Percentiles rank a stretch among this genome's conserved stretches.
These are phyloP conservation scores for Microbotryum violaceum DNA, from an alignment of 1,284 basidiomycete species.

Conservation along the genomic window DNA sequence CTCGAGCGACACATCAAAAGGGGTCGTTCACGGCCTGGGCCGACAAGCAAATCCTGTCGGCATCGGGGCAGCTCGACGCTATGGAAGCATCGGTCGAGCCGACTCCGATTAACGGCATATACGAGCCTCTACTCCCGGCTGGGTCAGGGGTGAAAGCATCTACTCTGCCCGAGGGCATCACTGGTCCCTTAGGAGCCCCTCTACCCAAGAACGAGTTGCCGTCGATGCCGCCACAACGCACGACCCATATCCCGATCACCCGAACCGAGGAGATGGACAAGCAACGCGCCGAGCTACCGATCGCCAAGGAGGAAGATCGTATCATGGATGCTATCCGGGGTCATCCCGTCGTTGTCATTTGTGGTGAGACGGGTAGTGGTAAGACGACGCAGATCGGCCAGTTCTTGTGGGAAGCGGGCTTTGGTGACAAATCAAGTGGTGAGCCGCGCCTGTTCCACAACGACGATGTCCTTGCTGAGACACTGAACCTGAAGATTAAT, in stretches of 20 bases:
- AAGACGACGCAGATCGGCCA: conserved; percentile 99
- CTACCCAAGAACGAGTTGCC: conserved; percentile 52
- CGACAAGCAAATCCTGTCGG: conserved; percentile 24
- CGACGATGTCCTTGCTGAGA: conserved; percentile 10
- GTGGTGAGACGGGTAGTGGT: conserved; percentile 87
- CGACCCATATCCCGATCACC: conserved; percentile 55
- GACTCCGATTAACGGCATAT: conserved; percentile 26
- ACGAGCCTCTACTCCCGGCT: conserved; percentile 33
- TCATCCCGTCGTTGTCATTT: conserved; percentile 67
- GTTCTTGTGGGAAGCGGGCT: conserved; percentile 87
- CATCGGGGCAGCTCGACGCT: conserved; percentile 7
- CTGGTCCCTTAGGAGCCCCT: conserved; percentile 55
- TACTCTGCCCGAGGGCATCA: conserved; percentile 58
- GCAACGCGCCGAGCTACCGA: conserved; percentile 71
- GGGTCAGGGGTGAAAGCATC: conserved; percentile 46
- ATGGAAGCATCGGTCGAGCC: not conserved
- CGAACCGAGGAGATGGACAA: conserved; percentile 69
- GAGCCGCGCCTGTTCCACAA: conserved; percentile 15
- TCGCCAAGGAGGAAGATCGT: conserved; percentile 85
- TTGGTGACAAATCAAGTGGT: conserved; percentile 55
- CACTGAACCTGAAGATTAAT: not conserved
- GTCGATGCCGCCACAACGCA: conserved; percentile 30
- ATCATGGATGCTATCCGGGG: conserved; percentile 88
- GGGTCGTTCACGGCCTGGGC: conserved; percentile 31
- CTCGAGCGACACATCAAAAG: conserved; percentile 18